These are phyloP conservation scores for Seminavis robusta DNA, from an alignment of 108 stramenopile species.

Conservation along the genomic window DNA sequence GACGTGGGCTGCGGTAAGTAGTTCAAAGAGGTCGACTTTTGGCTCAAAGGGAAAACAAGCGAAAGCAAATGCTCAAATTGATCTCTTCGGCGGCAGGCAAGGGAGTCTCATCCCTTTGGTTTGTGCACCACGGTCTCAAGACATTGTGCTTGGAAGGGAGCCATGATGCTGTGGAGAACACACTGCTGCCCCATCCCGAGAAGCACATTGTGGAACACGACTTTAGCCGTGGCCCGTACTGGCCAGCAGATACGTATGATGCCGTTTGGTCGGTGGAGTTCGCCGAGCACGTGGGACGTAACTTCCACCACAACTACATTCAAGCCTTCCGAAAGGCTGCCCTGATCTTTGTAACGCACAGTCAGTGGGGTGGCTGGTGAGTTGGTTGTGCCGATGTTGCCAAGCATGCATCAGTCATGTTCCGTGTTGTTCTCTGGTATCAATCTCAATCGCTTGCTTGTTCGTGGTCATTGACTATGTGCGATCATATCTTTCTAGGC, in stretches of 20 bases:
- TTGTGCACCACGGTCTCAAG: conserved; percentile 46
- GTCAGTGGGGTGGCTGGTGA: conserved; percentile 68
- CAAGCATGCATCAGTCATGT: too few relatives aligned
- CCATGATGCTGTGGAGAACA: conserved; percentile 62
- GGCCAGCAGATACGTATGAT: conserved; percentile 76
- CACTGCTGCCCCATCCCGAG: conserved; percentile 38
- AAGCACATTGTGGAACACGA: conserved; percentile 54
- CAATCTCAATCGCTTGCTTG: too few relatives aligned
- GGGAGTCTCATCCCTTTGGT: conserved; percentile 71
- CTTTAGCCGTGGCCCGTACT: conserved; percentile 79
- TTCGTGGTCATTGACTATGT: too few relatives aligned
- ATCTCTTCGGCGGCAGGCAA: too few relatives aligned
- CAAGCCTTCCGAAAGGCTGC: conserved; percentile 77
- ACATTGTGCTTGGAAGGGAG: conserved; percentile 71
- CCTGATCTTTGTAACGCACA: conserved; percentile 70
- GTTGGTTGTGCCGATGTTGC: too few relatives aligned
- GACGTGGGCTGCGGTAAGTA: conserved; percentile 91
- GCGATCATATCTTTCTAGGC: too few relatives aligned
- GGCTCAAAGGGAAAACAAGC: too few relatives aligned
- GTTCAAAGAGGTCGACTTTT: too few relatives aligned
- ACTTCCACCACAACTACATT: conserved; percentile 74
- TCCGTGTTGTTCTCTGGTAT: too few relatives aligned
- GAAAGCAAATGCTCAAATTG: too few relatives aligned
- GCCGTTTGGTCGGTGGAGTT: conserved; percentile 84
- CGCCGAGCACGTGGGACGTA: conserved; percentile 30